phyloP scores from a whole-genome alignment of 140 eudicot genomes.

The Senecio squalidus region DNA sequence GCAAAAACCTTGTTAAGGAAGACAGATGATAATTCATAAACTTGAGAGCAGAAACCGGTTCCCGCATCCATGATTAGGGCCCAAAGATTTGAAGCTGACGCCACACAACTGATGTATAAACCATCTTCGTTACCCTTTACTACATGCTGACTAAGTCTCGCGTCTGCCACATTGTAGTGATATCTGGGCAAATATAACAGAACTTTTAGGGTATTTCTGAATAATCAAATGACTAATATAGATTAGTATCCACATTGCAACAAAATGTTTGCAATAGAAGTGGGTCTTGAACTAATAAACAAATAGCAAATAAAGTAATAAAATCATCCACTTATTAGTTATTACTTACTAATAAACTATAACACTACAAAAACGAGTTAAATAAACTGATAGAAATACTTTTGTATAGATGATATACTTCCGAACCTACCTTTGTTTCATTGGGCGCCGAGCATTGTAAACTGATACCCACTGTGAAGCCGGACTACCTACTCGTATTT shows the following conservation, averaged over 20 bases:
- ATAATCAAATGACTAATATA: not conserved
- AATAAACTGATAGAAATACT: not conserved
- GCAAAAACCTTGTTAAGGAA: constrained; percentile 34
- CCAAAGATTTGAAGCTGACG: constrained; percentile 85
- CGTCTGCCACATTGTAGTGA: constrained; percentile 37
- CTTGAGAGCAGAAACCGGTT: constrained; percentile 80
- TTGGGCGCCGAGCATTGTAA: constrained; percentile 83
- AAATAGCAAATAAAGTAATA: constrained; percentile 1
- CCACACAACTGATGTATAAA: constrained; percentile 84
- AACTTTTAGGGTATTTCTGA: not conserved
- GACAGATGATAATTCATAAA: constrained; percentile 54
- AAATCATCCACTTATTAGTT: not conserved
- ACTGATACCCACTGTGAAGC: constrained; percentile 90
- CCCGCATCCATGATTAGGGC: constrained; percentile 98
- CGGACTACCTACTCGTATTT: constrained; percentile 70
- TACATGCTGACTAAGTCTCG: constrained; percentile 57
- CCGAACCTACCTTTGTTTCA: constrained; percentile 68
- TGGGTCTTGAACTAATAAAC: not conserved
- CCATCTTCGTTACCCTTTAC: constrained; percentile 95
- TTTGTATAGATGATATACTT: not conserved
- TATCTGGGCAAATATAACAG: constrained; percentile 23
- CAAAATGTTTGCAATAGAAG: not conserved
- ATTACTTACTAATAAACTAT: not conserved
- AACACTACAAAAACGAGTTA: not conserved
- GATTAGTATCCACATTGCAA: not conserved